A percentile compares a stretch with the other conserved stretches of the same genome.
These are phyloP conservation scores for Chalaropsis ovoidea DNA, from an alignment of 2,329 filamentous ascomycete species.

Conservation along the genomic window DNA sequence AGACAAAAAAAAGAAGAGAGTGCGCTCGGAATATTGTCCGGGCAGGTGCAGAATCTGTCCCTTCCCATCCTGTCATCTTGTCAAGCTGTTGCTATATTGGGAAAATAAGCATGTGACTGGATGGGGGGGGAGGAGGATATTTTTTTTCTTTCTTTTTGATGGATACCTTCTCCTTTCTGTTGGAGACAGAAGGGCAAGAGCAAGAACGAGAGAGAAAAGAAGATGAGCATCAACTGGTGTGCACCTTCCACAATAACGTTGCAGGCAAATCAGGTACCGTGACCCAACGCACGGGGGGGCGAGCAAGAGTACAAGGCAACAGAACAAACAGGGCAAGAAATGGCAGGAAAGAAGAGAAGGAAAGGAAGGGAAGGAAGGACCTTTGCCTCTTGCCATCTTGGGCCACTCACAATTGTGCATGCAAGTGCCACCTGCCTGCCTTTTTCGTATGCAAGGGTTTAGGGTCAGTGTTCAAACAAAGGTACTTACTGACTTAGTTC, in stretches of 20 bases:
- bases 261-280: constrained; percentile 10
- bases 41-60: constrained; percentile 3
- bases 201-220: neutral
- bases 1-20: too few species aligned
- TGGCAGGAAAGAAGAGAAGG: too few species aligned
- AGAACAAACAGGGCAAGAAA: neutral
- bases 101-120: neutral
- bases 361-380: too few species aligned
- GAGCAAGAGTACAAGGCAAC: neutral
- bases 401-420: neutral
- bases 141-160: neutral
- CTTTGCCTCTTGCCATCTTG: too few species aligned
- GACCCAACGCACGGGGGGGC: neutral
- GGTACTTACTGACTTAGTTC: neutral
- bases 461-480: constrained; percentile 1
- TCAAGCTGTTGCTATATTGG: neutral
- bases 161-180: neutral
- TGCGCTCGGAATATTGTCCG: neutral
- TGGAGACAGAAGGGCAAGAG: neutral
- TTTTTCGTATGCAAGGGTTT: neutral
- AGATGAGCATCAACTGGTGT: neutral
- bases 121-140: neutral
- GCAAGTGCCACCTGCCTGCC: too few species aligned
- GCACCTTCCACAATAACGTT: constrained; percentile 5
- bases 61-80: constrained; percentile 5